phyloP scores from a whole-genome alignment of 495 filamentous ascomycete species.

The Gamarada debralockiae region DNA sequence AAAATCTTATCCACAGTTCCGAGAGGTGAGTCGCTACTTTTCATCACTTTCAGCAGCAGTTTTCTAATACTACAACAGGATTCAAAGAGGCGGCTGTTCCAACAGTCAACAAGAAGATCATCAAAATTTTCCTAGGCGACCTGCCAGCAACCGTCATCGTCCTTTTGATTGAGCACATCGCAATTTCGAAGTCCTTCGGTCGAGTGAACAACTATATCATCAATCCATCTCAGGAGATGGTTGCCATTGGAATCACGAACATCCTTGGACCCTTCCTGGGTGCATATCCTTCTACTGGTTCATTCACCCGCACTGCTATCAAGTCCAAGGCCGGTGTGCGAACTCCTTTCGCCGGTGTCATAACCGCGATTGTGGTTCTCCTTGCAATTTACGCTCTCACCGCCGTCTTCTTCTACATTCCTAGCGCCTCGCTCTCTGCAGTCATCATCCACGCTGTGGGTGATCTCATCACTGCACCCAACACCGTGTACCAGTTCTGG shows the following conservation, averaged over 20 bases:
- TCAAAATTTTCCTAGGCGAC: slow-evolving; percentile 52
- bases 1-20: slow-evolving; percentile 54
- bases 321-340: slow-evolving; percentile 97
- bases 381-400: slow-evolving; percentile 93
- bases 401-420: slow-evolving; percentile 93
- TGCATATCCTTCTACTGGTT: slow-evolving; percentile 91
- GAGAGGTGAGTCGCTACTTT: slow-evolving; percentile 34
- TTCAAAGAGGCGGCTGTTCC: slow-evolving; percentile 84
- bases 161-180: slow-evolving; percentile 89
- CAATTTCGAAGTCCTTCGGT: slow-evolving; percentile 98
- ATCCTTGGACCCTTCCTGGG: slow-evolving; percentile 91
- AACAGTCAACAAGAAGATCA: slow-evolving; percentile 45
- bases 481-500: slow-evolving; percentile 97
- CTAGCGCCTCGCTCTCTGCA: slow-evolving; percentile 76
- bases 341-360: slow-evolving; percentile 86
- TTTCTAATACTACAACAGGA: slow-evolving; percentile 12
- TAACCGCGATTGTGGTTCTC: slow-evolving; percentile 84
- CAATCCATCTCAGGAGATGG: slow-evolving; percentile 92
- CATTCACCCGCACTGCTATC: slow-evolving; percentile 96
- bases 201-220: slow-evolving; percentile 98
- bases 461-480: slow-evolving; percentile 90
- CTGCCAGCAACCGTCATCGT: slow-evolving; percentile 87
- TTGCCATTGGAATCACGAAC: slow-evolving; percentile 92
- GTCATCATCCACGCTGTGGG: slow-evolving; percentile 98
- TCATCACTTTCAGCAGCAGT: not conserved